Evolutionary conservation across 345 rosid genomes (phyloP).

Genomic region (Isatis tinctoria): DNA sequence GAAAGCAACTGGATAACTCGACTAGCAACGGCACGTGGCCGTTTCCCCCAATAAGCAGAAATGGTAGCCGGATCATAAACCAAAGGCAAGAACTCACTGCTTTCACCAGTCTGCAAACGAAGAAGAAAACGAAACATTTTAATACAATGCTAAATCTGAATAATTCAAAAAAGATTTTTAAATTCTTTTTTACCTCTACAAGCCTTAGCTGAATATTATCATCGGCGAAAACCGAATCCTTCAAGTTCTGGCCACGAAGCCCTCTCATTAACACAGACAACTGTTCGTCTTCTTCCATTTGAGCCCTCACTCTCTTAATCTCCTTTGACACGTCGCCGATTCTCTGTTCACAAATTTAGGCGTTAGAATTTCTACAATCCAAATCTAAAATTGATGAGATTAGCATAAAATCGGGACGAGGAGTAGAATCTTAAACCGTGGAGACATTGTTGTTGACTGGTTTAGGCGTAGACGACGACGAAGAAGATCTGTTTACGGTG

Average conservation of each 20-base stretch:
- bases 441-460: constrained; percentile 59
- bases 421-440: constrained; percentile 32
- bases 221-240: constrained; percentile 79
- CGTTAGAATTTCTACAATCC: background rate
- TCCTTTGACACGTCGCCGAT: constrained; percentile 82
- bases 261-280: constrained; percentile 85
- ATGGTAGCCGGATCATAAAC: constrained; percentile 89
- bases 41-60: constrained; percentile 91
- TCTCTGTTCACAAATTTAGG: constrained; percentile 42
- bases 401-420: background rate
- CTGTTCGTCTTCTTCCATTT: constrained; percentile 91
- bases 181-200: constrained; percentile 70
- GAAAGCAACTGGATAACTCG: constrained; percentile 75
- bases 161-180: too few species aligned
- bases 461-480: constrained; percentile 31
- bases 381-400: background rate
- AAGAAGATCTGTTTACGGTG: constrained; percentile 42
- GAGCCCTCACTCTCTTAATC: constrained; percentile 85
- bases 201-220: constrained; percentile 67
- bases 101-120: constrained; percentile 67
- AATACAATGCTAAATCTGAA: background rate
- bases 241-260: constrained; percentile 84
- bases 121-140: background rate
- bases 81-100: constrained; percentile 86
- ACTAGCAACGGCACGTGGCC: constrained; percentile 88